Conservation (phyloP, 139 green algal genomes). For the Picochlorum sp. region DNA sequence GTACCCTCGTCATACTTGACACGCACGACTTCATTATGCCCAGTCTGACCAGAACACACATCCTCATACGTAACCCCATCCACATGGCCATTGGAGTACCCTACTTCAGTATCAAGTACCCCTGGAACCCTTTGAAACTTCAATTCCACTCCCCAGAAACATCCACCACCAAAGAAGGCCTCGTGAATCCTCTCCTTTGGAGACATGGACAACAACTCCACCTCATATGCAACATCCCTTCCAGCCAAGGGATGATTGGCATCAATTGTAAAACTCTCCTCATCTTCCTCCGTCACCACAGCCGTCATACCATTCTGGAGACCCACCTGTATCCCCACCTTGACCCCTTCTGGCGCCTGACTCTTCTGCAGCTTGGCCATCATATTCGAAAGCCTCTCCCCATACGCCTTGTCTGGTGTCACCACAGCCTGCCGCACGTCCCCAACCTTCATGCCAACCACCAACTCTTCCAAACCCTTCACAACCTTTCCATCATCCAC, state of each 20-base stretch:
- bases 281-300: conserved; percentile 17
- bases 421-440: conserved; percentile 39
- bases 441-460: conserved; percentile 49
- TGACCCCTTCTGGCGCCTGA: conserved; percentile 37
- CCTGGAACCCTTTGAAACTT: conserved; percentile 52
- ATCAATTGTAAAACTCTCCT: conserved; percentile 35
- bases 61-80: conserved; percentile 33
- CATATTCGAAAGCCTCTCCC: conserved; percentile 24
- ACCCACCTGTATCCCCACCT: conserved; percentile 33
- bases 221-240: conserved; percentile 61
- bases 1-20: conserved; percentile 54
- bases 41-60: conserved; percentile 55
- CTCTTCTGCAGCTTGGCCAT: conserved; percentile 27
- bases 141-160: conserved; percentile 52
- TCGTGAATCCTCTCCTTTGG: conserved; percentile 21
- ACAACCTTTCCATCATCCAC: conserved; percentile 57
- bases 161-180: conserved; percentile 50
- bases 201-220: conserved; percentile 47
- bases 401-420: conserved; percentile 33
- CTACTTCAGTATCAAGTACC: conserved; percentile 61
- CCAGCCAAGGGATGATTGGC: conserved; percentile 65
- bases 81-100: conserved; percentile 48
- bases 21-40: conserved; percentile 75
- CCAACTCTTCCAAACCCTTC: conserved; percentile 54
- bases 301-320: conserved; percentile 44